Evolutionary conservation across 1,284 basidiomycete genomes (phyloP), one percentile per base, ranked within the genome.

Genomic region (Cryptococcus sp.): DNA sequence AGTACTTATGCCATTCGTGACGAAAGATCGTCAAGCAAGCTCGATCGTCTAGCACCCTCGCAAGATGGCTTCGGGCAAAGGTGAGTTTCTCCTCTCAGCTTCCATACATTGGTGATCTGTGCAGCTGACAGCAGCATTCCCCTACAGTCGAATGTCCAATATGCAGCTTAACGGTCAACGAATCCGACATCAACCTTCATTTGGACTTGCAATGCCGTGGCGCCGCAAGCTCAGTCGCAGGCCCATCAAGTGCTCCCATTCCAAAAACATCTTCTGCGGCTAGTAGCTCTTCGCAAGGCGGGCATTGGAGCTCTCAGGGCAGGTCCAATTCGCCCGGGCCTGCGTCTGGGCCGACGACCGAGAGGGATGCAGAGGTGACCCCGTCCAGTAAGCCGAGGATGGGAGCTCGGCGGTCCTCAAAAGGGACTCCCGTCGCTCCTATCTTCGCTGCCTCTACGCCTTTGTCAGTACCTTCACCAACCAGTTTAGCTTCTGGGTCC

Each of bases 101-200:
- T 25, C 15, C 25, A 22, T 45, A 20, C 5, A 16, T 17, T 16
- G 8, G 25, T 6, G 11, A 6, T 25, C 20, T 8, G 13, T n/a
- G 20, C 47, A 10, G 13, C 47, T 45, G 20, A n/a, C 52, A 8
- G 25, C 30, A 19, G 25, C 6, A 51, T 20, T 48, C 27, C 17
- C 1, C 43, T 16, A 2, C 48, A 71, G 75, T 77, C 13, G 39
- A 68, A 16, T 78, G 79, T 54, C 79, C 79, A 3, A 70, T 80
- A 40, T 80, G 79, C 61, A 61, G 62, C 16, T 41, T 55, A 16
- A 45, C 46, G 1, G 71, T 80, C 17, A 50, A 70, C 8, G 68
- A 71, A 42, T 38, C 54, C 0, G 67, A 72, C 50, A 79, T 80
- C 64, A 79, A 80, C 62, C 66, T 70, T 11, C 79, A 80, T 50